Base-by-base conservation (phyloP, 2,329 filamentous ascomycete species). In the Trichoderma atrobrunneum region DNA sequence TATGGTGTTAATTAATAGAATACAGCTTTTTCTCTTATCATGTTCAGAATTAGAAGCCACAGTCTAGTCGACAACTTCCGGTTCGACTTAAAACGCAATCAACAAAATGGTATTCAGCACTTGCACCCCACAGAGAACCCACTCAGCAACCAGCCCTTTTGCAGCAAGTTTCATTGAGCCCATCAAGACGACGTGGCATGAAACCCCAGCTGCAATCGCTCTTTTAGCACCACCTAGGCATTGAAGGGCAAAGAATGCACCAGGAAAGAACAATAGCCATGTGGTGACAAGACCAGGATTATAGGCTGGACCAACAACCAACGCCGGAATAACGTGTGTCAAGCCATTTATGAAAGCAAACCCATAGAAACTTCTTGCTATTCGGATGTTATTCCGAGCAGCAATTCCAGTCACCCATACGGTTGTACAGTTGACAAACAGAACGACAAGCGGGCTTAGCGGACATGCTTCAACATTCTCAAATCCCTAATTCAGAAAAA, bases 151-250 rank as follows among this genome's bases (percentile, higher is more conserved):
- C 26, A 61, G 34, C 6, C 66, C 66, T 51, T 69, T 61, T 3
- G 66, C 66, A 21, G 66, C 66, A n/a, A 69, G 66, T 21, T 69
- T 61, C 66, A 69, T 69, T 21, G 66, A 69, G 7, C 66, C 66
- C 66, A 69, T 69, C 36, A 69, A 61, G 14, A 69, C n/a, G 11
- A 69, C 16, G 26, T 69, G 66, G 12, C 56, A 61, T 26, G 61
- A 4, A 6, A 69, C 26, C 4, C 66, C 66, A 51, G 56, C 36
- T 34, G 66, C 66, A 24, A 69, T 60, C 18, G 34, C 66, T 51
- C 56, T 69, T 32, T 30, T 60, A 14, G 36, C 66, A 51, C 66
- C 14, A 5, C 66, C 66, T 24, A 69, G 66, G 8, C 39, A 18
- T 16, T 36, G 36, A 4, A 69, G 56, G 10, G 66, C 66, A 10